Base-by-base conservation (phyloP, 2,329 filamentous ascomycete species). In the Fusarium sp. region DNA sequence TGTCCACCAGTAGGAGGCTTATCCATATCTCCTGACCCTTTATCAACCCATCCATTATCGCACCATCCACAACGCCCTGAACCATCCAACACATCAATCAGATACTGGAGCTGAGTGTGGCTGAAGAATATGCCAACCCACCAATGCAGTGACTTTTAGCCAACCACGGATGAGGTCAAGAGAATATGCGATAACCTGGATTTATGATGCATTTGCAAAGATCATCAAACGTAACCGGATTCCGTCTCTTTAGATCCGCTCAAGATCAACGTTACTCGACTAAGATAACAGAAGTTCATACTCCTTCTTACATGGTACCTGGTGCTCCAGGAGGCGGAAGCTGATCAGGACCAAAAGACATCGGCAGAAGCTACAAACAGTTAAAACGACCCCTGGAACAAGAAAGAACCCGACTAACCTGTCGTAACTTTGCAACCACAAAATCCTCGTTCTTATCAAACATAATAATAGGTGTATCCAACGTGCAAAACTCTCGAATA, bases 381-480 rank as follows among this genome's bases (percentile, higher is more conserved):
- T 58, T 68, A 31, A 59, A 56, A 22, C 34, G 6, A 34, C 15
- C 2, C 17, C 9, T 40, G 8, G 17, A 15, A 13, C 5, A 10
- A 36, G 51, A 40, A 45, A 33, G 20, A 18, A 36, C 7, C 57
- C 20, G 15, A 66, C 83, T 74, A 76, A 90, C 89, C 82, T 93
- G 85, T 69, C 90, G 88, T 58, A 97, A 82, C 24, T 85, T 91
- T 81, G 89, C 84, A 24, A 93, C 88, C n/a, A 89, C 83, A 73
- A 87, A 94, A 64, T 91, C 87, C 3, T 90, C 91, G 67, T 94
- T 87, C 78, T 90, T 91, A 79, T 97, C 94, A 80, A 97, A 97
- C 95, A 98, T 97, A 78, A 97, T 90, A 58, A 99, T 87, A 0
- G 94, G 95, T 61, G 88, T 90, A 7, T 85, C 81, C n/a, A 89